These are phyloP conservation scores for Chenopodium quinoa DNA, from an alignment of 148 eudicot species.

Conservation along the genomic window DNA sequence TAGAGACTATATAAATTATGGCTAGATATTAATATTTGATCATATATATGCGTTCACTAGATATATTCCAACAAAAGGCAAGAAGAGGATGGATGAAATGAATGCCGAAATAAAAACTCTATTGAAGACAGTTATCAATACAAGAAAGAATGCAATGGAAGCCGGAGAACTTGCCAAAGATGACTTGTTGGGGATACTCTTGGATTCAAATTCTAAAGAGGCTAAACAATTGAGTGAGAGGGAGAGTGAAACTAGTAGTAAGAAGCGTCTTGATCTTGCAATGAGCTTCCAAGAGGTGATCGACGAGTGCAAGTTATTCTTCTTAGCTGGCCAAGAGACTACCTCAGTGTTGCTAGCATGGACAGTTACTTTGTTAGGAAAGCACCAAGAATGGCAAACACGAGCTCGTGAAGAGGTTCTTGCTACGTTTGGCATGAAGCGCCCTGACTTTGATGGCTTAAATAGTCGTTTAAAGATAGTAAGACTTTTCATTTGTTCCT, in stretches of 20 bases:
- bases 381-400: constrained; percentile 38
- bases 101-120: constrained; percentile 8
- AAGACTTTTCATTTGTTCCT: not conserved
- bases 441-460: constrained; percentile 28
- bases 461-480: constrained; percentile 29
- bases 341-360: constrained; percentile 30
- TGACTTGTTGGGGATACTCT: constrained; percentile 29
- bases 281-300: constrained; percentile 33
- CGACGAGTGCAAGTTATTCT: constrained; percentile 39
- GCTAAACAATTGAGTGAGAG: constrained; percentile 13
- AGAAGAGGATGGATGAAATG: constrained; percentile 17
- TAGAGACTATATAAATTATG: no score
- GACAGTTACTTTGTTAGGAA: constrained; percentile 32
- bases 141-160: constrained; percentile 21
- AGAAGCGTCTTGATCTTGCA: constrained; percentile 7
- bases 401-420: constrained; percentile 40
- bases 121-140: constrained; percentile 11
- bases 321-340: constrained; percentile 41
- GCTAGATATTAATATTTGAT: no score
- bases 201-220: constrained; percentile 19
- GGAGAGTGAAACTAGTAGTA: not conserved
- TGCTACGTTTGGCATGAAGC: constrained; percentile 22
- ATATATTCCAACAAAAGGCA: constrained; percentile 22
- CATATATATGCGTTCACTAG: not conserved
- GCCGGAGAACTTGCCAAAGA: constrained; percentile 10